Evolutionary conservation across 23 red algal species (phyloP), one percentile per base, ranked within the genome.

Genomic region (Gracilaria vermiculophylla): DNA sequence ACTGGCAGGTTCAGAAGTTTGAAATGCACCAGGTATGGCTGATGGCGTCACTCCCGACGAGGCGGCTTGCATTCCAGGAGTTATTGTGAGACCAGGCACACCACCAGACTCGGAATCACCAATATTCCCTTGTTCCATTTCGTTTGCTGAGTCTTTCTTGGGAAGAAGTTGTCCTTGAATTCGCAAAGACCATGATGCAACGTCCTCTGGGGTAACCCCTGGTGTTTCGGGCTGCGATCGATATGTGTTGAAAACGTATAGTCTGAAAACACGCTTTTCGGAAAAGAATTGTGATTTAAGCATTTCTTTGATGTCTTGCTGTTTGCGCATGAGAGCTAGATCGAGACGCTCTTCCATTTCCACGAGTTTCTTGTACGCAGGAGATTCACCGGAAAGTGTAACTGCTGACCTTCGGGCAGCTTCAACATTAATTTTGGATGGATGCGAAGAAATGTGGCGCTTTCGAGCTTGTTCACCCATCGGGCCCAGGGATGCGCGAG

Each of bases 221-320:
- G 37, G 56, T 17, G 73, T 53, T 25, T 57, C 55, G 9, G 74
- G 75, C 62, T 91, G 87, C 31, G 87, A 80, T 15, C 87, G 87
- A 32, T 73, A 91, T 20, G 87, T 91, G 62, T 91, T 91, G 47
- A 91, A 91, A 9, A 91, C 21, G 37, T 91, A 91, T 40, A 91
- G 43, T 52, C 87, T 74, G 52, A 91, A 91, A 15, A 91, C 62
- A 40, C 87, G 87, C 17, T 73, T 78, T 64, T 81, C 76, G n/a
- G 75, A 67, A 36, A 81, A 81, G 62, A 64, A 81, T 35, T 81
- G 55, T 15, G 74, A 72, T 28, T 91, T 91, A 5, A 91, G 76
- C 35, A 64, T 57, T 43, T 91, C 87, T 28, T 80, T 91, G 34
- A 91, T 80, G 43, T 67, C 62, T 51, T 80, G 74, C 42, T 91